Conservation (phyloP, 2,329 filamentous ascomycete genomes). For the Neurospora sp. region DNA sequence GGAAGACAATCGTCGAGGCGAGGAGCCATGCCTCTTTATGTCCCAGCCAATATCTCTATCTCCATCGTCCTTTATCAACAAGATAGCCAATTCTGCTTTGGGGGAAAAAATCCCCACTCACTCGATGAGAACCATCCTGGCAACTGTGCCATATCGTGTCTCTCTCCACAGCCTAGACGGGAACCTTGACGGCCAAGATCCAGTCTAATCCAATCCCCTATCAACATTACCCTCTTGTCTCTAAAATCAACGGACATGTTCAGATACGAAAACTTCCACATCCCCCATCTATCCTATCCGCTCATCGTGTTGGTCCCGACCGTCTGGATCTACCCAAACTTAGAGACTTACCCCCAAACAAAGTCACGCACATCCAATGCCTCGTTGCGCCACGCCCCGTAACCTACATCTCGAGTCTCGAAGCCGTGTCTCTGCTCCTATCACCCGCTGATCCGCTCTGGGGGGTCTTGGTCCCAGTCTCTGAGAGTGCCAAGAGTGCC, state of each 20-base stretch:
- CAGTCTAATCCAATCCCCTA: background rate
- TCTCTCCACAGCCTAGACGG: background rate
- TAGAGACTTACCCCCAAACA: background rate
- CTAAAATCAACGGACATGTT: background rate
- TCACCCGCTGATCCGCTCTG: background rate
- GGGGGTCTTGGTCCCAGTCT: background rate
- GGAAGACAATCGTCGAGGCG: background rate
- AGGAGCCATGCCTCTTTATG: background rate
- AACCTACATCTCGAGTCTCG: background rate
- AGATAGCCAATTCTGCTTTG: background rate
- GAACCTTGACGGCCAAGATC: background rate
- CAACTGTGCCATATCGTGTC: background rate
- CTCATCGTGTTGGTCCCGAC: background rate
- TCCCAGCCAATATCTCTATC: background rate
- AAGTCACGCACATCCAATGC: background rate
- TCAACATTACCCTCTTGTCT: background rate
- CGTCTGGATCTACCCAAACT: background rate
- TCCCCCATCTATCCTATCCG: background rate
- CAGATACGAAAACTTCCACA: background rate
- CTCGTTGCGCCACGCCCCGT: background rate
- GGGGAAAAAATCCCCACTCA: background rate
- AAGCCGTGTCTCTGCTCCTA: background rate
- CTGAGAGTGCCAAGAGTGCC: background rate
- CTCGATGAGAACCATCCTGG: background rate
- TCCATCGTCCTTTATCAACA: background rate